phyloP scores from a whole-genome alignment of 2,329 filamentous ascomycete species.

The Epichloe sp. region DNA sequence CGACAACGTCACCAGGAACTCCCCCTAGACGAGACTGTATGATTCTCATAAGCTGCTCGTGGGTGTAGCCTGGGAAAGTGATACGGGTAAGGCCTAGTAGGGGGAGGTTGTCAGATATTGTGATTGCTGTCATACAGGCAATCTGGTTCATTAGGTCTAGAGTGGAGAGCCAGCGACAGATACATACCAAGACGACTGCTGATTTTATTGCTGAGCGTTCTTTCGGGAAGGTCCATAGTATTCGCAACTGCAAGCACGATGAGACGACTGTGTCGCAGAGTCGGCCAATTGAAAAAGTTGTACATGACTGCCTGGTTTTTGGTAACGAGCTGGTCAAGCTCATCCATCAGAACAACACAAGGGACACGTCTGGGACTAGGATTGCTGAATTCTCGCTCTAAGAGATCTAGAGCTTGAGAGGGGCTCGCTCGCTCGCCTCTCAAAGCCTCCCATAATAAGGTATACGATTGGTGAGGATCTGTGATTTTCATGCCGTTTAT shows the following conservation, averaged over 20 bases:
- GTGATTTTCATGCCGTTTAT: constrained; percentile 99
- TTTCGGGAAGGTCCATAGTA: constrained; percentile 95
- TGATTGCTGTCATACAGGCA: not conserved
- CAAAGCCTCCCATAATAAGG: constrained; percentile 87
- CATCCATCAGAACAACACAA: constrained; percentile 96
- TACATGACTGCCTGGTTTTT: constrained; percentile 99
- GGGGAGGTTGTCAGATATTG: not conserved
- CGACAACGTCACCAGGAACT: constrained; percentile 79
- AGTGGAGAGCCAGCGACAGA: not conserved
- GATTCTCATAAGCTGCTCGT: constrained; percentile 94
- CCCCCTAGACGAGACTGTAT: constrained; percentile 87
- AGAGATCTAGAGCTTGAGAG: constrained; percentile 81
- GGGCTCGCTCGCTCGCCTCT: constrained; percentile 87
- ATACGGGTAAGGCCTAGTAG: constrained; percentile 65
- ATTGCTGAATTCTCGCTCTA: constrained; percentile 85
- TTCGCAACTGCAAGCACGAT: constrained; percentile 97
- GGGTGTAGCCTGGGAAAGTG: constrained; percentile 93
- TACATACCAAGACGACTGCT: constrained; percentile 63
- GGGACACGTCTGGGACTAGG: constrained; percentile 84
- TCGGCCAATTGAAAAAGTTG: constrained; percentile 99
- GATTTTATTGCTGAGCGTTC: constrained; percentile 96
- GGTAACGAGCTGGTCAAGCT: constrained; percentile 92
- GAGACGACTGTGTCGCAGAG: constrained; percentile 75
- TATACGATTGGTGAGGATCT: constrained; percentile 92
- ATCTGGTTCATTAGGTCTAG: not conserved